Base-by-base conservation (phyloP, 2,329 filamentous ascomycete species). In the Ophiostoma himal-ulmi region DNA sequence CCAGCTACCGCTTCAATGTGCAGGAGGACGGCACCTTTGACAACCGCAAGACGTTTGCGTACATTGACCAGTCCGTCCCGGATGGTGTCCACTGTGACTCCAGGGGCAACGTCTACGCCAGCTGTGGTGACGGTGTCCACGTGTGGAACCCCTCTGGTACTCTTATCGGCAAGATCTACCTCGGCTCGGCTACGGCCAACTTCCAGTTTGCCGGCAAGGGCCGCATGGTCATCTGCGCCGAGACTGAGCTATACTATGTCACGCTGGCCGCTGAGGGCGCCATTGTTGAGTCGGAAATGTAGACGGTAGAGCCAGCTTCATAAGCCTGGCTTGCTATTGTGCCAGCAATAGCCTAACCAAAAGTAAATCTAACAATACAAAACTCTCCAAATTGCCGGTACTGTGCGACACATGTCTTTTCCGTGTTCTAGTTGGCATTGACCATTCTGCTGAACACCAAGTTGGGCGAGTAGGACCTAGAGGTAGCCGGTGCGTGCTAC, bases 11-110 rank as follows among this genome's bases (percentile, higher is more conserved):
- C 5, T 85, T 78, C 66, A 78, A 83, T 7, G 82, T 85, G 2
- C 73, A 77, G 13, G 71, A 78, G 0, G 82, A 84, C 66, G 83
- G 83, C 36, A 83, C 82, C 0, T 83, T 78, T 68, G 78, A 80
- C 4, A 83, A 84, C 75, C 79, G 82, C 69, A 82, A 82, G 70
- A 81, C 83, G 0, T 90, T 91, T 74, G 86, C 88, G 0, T 88
- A 83, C 72, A 79, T 81, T 2, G 81, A 84, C 66, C 75, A 80
- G 1, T 84, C 85, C 1, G 79, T 87, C 1, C 86, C 88, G 0
- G 88, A 91, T 73, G 88, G 89, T 30, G 83, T 87, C 60, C 84
- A 87, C 72, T 82, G 81, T 71, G 85, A 88, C 73, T 77, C 80
- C 8, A 77, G 82, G 14, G 86, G 86, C 1, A 85, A 88, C 68